Evolutionary conservation across 306 rosid species (phyloP), one percentile per base, ranked within the genome.

Genomic region (Cucumis cinereus): DNA sequence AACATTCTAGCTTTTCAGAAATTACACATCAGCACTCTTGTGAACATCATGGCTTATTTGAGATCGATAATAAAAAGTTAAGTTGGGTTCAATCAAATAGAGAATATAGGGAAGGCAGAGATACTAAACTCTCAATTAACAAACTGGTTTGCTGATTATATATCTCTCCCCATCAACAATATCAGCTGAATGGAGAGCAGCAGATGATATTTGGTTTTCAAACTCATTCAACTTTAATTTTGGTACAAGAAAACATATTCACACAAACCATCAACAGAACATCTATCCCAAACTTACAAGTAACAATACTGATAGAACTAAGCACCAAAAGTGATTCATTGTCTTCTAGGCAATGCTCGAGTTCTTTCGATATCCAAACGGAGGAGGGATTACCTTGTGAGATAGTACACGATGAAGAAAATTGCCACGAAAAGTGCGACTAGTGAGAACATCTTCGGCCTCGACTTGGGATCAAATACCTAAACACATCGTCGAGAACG

Each of bases 391-490:
- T 87, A 87, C 80, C 85, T 81, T 15, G 96, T 93, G 76, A 93
- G 90, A 82, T 89, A 93, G 88, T 93, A 93, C 75, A 93, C 82
- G 53, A 93, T 80, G 30, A 93, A 92, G 83, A 93, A 93, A 82
- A 93, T 54, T 55, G 90, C 88, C 77, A 93, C 92, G 75, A 91
- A 93, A 17, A 96, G 90, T 70, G 88, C 93, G 55, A 89, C 98
- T 45, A 93, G 90, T 4, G 96, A 75, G 80, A 91, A 90, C 98
- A 93, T 90, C 83, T 92, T 86, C 81, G 87, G 81, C 84, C 96
- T 89, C 45, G 98, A 93, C 86, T 93, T 93, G 62, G 93, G 89
- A 88, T 93, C 98, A 17, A 93, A 91, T 60, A 93, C 97, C 98
- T 93, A 85, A 64, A 83, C 36, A 55, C 57, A 62, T 72, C 24